Percentiles rank a stretch among this genome's conserved stretches.
Conservation (phyloP, 2,329 filamentous ascomycete genomes). For the Celoporthe dispersa region DNA sequence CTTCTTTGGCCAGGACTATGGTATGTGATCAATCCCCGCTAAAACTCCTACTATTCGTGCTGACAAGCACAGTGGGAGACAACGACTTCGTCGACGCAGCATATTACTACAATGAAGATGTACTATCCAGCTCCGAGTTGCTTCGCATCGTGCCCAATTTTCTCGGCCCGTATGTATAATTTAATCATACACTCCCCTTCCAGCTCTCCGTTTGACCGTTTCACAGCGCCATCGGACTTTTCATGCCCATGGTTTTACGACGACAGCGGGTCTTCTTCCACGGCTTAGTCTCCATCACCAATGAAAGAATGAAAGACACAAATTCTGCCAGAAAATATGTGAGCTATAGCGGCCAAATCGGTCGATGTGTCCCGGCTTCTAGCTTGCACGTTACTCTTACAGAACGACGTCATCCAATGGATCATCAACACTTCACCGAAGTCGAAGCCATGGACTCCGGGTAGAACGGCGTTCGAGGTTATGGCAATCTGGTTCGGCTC, state of each 20-base stretch:
- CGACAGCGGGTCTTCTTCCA: not conserved
- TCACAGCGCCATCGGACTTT: not conserved
- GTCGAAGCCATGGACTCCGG: not conserved
- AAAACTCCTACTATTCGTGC: not conserved
- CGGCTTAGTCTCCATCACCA: not conserved
- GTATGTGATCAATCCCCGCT: not conserved
- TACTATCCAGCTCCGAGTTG: not conserved
- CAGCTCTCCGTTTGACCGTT: not conserved
- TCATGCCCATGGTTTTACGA: not conserved
- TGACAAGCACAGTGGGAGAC: not conserved
- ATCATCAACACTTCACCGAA: not conserved
- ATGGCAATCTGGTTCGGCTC: slow-evolving; percentile 6
- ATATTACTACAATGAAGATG: not conserved
- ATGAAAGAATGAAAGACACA: not conserved
- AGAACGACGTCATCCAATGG: slow-evolving; percentile 1
- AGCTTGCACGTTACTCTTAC: not conserved
- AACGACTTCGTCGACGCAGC: not conserved
- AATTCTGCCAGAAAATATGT: not conserved
- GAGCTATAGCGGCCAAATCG: not conserved
- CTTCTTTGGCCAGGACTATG: not conserved
- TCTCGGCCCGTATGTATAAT: not conserved
- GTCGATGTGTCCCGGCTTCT: not conserved
- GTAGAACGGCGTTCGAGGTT: not conserved
- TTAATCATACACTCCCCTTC: not conserved
- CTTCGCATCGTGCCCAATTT: not conserved